Conservation (phyloP, 768 basidiomycete species). For the Tricholoma sp. region DNA sequence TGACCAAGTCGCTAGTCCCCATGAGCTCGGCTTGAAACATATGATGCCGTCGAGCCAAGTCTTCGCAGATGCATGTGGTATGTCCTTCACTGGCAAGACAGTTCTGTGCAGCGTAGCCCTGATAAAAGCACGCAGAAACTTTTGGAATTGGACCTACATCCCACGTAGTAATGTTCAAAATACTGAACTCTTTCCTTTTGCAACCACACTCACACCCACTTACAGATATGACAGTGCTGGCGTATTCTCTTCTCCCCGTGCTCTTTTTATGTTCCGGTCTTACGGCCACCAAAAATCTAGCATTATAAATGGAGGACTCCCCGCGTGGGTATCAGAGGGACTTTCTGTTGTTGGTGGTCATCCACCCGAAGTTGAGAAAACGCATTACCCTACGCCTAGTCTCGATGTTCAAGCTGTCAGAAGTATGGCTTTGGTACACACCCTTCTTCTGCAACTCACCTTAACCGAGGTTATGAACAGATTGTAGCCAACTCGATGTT, state of each 20-base stretch:
- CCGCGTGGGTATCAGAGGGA: conserved; percentile 70
- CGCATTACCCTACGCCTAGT: conserved; percentile 48
- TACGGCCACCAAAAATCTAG: conserved; percentile 87
- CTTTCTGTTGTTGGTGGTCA: conserved; percentile 42
- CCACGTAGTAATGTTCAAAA: conserved; percentile 75
- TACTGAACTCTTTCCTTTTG: not conserved
- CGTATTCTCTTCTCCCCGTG: conserved; percentile 88
- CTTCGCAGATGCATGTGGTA: conserved; percentile 82
- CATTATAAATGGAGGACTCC: conserved; percentile 90
- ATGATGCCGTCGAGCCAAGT: conserved; percentile 79
- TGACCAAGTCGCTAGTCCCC: conserved; percentile 69
- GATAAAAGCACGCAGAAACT: conserved; percentile 31
- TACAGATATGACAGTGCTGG: conserved; percentile 85
- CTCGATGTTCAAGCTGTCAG: conserved; percentile 47
- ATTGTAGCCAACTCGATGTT: conserved; percentile 66
- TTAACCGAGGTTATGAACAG: conserved; percentile 68
- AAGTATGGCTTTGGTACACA: conserved; percentile 32
- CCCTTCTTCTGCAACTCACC: conserved; percentile 1
- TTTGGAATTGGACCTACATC: conserved; percentile 70
- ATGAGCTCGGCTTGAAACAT: conserved; percentile 81
- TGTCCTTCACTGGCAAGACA: conserved; percentile 23
- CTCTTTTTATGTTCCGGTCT: conserved; percentile 90
- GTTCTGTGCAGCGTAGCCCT: not conserved
- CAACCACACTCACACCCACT: conserved; percentile 3
- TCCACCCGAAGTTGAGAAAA: conserved; percentile 20